Evolutionary conservation across 2,329 filamentous ascomycete genomes (phyloP).

Genomic region (Cercospora brassicicola): DNA sequence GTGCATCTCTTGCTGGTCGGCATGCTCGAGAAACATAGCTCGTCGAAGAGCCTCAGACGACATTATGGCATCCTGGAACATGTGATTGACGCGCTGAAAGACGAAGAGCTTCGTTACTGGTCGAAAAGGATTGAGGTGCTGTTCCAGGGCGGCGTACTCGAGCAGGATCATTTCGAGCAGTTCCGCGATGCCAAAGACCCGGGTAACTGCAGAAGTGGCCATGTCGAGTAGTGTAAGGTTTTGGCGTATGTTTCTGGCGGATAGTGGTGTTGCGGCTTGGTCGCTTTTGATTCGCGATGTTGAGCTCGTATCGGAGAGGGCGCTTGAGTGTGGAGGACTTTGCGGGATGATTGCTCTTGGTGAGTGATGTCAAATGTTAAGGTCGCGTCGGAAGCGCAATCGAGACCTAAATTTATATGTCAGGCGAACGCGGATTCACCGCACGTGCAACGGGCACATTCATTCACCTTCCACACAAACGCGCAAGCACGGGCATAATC

Average conservation of each 20-base stretch:
- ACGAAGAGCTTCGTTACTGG: not conserved
- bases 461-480: not conserved
- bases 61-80: not conserved
- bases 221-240: not conserved
- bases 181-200: not conserved
- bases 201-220: not conserved
- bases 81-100: not conserved
- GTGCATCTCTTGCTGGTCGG: not conserved
- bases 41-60: not conserved
- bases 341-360: not conserved
- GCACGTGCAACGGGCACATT: not conserved
- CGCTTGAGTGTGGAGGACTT: not conserved
- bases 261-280: not conserved
- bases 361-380: not conserved
- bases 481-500: not conserved
- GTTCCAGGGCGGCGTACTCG: not conserved
- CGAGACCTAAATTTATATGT: not conserved
- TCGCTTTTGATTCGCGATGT: not conserved
- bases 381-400: not conserved
- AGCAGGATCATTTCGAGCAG: not conserved
- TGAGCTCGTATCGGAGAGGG: too few species aligned
- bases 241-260: too few species aligned
- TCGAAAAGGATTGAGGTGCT: not conserved
- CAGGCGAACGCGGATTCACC: not conserved
- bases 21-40: not conserved